Evolutionary conservation across 1,284 basidiomycete species (phyloP).

Genomic region (Flammula alnicola): DNA sequence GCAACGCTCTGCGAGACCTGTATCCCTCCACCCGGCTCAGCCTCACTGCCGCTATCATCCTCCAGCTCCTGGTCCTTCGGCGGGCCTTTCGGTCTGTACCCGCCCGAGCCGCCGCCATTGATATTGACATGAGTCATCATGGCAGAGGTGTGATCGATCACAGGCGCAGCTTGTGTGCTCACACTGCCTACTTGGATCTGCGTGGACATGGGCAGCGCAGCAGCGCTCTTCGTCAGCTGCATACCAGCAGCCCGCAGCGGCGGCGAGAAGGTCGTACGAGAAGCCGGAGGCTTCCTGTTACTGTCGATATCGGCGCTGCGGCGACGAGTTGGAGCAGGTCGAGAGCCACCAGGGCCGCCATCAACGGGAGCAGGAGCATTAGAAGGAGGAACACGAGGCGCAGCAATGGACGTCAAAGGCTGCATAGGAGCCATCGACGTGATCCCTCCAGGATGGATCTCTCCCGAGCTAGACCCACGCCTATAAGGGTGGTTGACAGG

Average conservation of each 20-base stretch:
- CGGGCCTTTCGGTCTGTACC: conserved; percentile 63
- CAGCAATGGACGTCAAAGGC: conserved; percentile 11
- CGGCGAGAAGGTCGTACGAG: conserved; percentile 17
- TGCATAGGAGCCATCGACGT: conserved; percentile 9
- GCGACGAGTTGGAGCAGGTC: not conserved
- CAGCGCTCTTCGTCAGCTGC: conserved; percentile 65
- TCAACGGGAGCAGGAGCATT: not conserved
- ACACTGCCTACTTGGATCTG: conserved; percentile 52
- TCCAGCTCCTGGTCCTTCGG: conserved; percentile 74
- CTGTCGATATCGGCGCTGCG: conserved; percentile 2
- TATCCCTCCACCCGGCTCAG: conserved; percentile 51
- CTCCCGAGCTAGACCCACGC: conserved; percentile 51
- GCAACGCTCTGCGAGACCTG: conserved; percentile 65
- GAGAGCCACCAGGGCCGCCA: not conserved
- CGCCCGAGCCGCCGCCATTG: conserved; percentile 25
- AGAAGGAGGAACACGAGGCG: not conserved
- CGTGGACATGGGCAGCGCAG: conserved; percentile 67
- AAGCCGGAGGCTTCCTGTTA: too few relatives aligned
- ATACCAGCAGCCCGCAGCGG: conserved; percentile 36
- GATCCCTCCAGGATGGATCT: conserved; percentile 27
- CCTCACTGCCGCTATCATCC: conserved; percentile 62
- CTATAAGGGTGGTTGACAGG: conserved; percentile 64
- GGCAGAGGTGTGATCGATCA: conserved; percentile 22
- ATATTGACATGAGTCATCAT: conserved; percentile 31
- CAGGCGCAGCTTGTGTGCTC: conserved; percentile 20